Evolutionary conservation across 2,329 filamentous ascomycete species (phyloP).

Genomic region (Tolypocladium ophioglossoides): DNA sequence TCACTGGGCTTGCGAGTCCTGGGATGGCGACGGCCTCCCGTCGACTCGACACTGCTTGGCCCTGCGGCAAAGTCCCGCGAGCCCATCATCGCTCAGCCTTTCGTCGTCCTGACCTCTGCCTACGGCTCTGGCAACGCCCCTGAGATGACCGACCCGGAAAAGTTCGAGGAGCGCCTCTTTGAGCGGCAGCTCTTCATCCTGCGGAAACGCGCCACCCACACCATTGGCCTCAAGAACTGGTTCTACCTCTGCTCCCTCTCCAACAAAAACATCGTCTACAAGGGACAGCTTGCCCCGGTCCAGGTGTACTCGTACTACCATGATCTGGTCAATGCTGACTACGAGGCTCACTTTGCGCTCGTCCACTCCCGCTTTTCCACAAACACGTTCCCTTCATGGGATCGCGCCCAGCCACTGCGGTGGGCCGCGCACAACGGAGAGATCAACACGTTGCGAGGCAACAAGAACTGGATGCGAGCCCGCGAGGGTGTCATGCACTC

Average conservation of each 20-base stretch:
- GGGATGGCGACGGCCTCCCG: slow-evolving; percentile 92
- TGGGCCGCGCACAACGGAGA: slow-evolving; percentile 99
- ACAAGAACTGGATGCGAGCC: slow-evolving; percentile 99
- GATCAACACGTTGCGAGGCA: slow-evolving; percentile 93
- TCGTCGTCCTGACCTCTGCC: slow-evolving; percentile 76
- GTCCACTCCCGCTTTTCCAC: slow-evolving; percentile 97
- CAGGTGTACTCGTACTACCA: slow-evolving; percentile 99
- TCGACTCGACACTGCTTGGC: slow-evolving; percentile 85
- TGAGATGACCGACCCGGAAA: slow-evolving; percentile 63
- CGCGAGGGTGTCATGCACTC: slow-evolving; percentile 93
- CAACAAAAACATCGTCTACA: slow-evolving; percentile 99
- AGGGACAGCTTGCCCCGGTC: slow-evolving; percentile 85
- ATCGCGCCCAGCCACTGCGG: slow-evolving; percentile 87
- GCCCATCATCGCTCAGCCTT: slow-evolving; percentile 90
- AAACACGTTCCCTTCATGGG: slow-evolving; percentile 97
- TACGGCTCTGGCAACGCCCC: slow-evolving; percentile 77
- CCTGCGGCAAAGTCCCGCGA: slow-evolving; percentile 89
- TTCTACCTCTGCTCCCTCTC: slow-evolving; percentile 95
- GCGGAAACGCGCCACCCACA: slow-evolving; percentile 88
- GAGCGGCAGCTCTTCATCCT: slow-evolving; percentile 91
- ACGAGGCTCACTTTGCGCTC: slow-evolving; percentile 91
- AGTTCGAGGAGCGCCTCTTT: slow-evolving; percentile 77
- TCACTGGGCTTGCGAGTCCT: slow-evolving; percentile 80
- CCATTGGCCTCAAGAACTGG: slow-evolving; percentile 94
- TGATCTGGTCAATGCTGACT: slow-evolving; percentile 92